Evolutionary conservation across 2,329 filamentous ascomycete species (phyloP), one percentile per base, ranked within the genome.

Genomic region (Alternaria triticimaculans): DNA sequence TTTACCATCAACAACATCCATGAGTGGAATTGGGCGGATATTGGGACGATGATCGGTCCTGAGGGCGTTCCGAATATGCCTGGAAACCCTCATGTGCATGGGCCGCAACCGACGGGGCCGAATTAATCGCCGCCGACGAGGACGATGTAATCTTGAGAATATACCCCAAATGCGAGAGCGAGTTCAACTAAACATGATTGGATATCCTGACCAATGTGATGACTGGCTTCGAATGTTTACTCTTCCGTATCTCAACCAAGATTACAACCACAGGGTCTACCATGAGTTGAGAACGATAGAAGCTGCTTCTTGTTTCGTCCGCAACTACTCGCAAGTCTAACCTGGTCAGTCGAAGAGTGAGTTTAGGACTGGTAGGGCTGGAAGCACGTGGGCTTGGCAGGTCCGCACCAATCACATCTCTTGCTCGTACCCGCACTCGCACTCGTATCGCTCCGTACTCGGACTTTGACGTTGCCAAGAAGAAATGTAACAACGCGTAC

Each of bases 11-110:
- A 74, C 58, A 76, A 76, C 25, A 77, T 79, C 9, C 69, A 77
- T 10, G 76, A 78, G 37, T 79, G 77, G 77, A 75, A 75, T 23
- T 79, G 77, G 77, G 73, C 65, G 11, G 76, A 79, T 57, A 49
- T 79, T 48, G 74, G 73, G 3, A 72, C 62, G 55, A 63, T 79
- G 33, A 62, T 78, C 9, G 71, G 72, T 4, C 58, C 67, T 6
- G 70, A 75, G 23, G 68, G 61, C 25, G 50, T 66, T 20, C 66
- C 68, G 4, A 66, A 62, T 48, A 56, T 63, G 50, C 55, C 45
- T 45, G 60, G 56, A 33, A 46, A 63, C 18, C 49, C 56, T n/a
- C 56, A 63, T 50, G 21, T 62, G n/a, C 60, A 62, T 43, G 60
- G 60, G 15, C 55, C 55, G 8, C 60, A 58, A 20, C 48, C 60